phyloP scores from a whole-genome alignment of 1,284 basidiomycete genomes.

The Rhodofomes roseus region DNA sequence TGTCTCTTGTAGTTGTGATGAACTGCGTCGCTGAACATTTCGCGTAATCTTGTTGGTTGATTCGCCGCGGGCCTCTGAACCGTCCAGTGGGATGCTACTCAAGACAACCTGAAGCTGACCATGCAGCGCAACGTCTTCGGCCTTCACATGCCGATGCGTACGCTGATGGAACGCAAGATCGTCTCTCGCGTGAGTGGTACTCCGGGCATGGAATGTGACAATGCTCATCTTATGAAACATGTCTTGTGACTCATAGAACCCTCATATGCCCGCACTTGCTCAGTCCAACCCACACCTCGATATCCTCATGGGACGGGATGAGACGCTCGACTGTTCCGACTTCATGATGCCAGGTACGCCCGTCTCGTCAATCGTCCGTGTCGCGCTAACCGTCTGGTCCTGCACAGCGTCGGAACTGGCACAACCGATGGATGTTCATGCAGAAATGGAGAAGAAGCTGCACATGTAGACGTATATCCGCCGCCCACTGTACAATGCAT shows the following conservation, averaged over 20 bases:
- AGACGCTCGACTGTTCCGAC: slow-evolving; percentile 54
- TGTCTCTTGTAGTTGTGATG: slow-evolving; percentile 1
- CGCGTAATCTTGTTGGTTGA: not conserved
- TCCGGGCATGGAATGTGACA: not conserved
- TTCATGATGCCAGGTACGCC: slow-evolving; percentile 45
- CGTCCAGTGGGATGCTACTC: slow-evolving; percentile 87
- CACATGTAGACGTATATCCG: slow-evolving; percentile 37
- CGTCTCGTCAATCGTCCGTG: not conserved
- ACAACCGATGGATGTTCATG: slow-evolving; percentile 57
- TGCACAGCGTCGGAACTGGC: slow-evolving; percentile 48
- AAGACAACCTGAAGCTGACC: slow-evolving; percentile 83
- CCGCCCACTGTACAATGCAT: not conserved
- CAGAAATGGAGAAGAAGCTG: slow-evolving; percentile 70
- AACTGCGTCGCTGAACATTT: not conserved
- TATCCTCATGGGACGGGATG: slow-evolving; percentile 88
- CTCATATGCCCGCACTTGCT: slow-evolving; percentile 59
- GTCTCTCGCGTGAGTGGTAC: slow-evolving; percentile 61
- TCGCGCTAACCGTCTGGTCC: not conserved
- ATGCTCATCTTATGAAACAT: not conserved
- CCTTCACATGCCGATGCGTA: slow-evolving; percentile 82
- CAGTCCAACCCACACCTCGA: slow-evolving; percentile 84
- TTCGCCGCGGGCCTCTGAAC: not conserved
- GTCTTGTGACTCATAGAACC: slow-evolving; percentile 39
- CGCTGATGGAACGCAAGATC: slow-evolving; percentile 92
- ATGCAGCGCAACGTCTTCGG: slow-evolving; percentile 86